Percentiles rank a stretch among this genome's conserved stretches.
These are phyloP conservation scores for Oehlia diaphana DNA, from an alignment of 192 early-diverging fungal genomes.

Conservation along the genomic window DNA sequence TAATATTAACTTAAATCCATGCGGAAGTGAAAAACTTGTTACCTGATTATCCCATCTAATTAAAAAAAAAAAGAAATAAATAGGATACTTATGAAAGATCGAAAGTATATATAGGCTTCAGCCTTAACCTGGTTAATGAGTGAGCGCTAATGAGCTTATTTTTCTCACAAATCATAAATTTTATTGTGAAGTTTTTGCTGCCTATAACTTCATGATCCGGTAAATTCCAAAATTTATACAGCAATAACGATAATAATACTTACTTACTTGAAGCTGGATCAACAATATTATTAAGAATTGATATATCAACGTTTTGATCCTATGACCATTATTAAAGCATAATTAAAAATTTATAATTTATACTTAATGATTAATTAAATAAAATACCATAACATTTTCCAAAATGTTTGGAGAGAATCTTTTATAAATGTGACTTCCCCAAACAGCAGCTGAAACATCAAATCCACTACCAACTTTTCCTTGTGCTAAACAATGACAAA, in stretches of 20 bases:
- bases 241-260: neutral
- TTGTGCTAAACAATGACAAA: constrained; percentile 94
- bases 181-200: too few species aligned
- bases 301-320: constrained; percentile 39
- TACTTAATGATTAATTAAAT: neutral
- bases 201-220: neutral
- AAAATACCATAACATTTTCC: constrained; percentile 51
- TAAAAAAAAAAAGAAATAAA: neutral
- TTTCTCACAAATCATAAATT: too few species aligned
- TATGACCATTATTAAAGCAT: neutral
- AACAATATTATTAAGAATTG: constrained; percentile 38
- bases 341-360: neutral
- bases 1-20: constrained; percentile 69
- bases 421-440: constrained; percentile 84
- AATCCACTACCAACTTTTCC: constrained; percentile 98
- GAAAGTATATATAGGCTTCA: too few species aligned
- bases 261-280: constrained; percentile 43
- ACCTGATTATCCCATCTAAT: constrained; percentile 71
- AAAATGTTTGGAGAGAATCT: constrained; percentile 78
- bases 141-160: too few species aligned
- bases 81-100: too few species aligned
- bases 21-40: constrained; percentile 66
- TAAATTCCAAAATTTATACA: neutral
- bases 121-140: too few species aligned
- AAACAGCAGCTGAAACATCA: constrained; percentile 91